These are phyloP conservation scores for Urtica urens DNA, from an alignment of 306 rosid species.

Conservation along the genomic window DNA sequence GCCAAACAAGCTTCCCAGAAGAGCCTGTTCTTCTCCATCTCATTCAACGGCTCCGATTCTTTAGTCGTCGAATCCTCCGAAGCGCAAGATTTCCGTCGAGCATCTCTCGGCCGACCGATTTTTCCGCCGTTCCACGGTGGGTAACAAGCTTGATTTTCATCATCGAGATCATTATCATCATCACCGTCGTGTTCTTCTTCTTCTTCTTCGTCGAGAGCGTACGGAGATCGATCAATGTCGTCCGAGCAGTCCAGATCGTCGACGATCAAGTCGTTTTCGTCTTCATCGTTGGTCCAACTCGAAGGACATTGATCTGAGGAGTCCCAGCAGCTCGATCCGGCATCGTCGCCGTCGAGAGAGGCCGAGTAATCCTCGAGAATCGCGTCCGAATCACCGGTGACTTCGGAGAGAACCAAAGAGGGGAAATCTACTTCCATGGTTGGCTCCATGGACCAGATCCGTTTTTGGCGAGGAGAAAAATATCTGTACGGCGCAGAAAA, in stretches of 20 bases:
- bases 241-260: conserved; percentile 5
- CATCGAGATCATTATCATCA: background rate
- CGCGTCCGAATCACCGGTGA: conserved; percentile 67
- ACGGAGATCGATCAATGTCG: background rate
- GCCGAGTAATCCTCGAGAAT: conserved; percentile 8
- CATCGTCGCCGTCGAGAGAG: conserved; percentile 32
- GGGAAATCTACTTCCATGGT: conserved; percentile 29
- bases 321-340: conserved; percentile 54
- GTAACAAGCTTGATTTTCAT: no score
- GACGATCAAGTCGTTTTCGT: conserved; percentile 14
- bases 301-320: conserved; percentile 13
- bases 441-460: background rate
- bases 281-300: conserved; percentile 8
- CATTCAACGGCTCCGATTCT: conserved; percentile 40
- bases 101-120: conserved; percentile 15
- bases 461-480: background rate
- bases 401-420: conserved; percentile 48
- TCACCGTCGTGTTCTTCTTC: conserved; percentile 8
- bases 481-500: background rate
- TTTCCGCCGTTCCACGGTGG: background rate
- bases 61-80: conserved; percentile 46
- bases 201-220: background rate
- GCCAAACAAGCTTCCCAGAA: conserved; percentile 98
- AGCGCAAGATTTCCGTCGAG: conserved; percentile 20
- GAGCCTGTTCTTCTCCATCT: conserved; percentile 59